phyloP scores from a whole-genome alignment of 352 stramenopile genomes.

The Thalassiosira livingstoniorum region DNA sequence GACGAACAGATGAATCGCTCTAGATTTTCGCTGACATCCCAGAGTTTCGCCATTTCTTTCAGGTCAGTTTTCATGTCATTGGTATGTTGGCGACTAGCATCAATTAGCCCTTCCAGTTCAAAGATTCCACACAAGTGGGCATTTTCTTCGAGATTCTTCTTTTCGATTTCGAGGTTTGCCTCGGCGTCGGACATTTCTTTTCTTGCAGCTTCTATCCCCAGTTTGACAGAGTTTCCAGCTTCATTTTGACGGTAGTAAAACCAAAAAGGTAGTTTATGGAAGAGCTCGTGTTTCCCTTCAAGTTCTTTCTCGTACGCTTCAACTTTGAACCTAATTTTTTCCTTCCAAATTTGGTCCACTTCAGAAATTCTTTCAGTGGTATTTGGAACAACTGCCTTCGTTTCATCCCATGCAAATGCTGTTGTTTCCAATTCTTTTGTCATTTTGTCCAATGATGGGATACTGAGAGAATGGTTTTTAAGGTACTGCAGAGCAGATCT shows the following conservation, averaged over 20 bases:
- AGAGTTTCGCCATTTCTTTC: slow-evolving; percentile 87
- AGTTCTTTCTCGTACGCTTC: slow-evolving; percentile 92
- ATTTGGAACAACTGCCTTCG: slow-evolving; percentile 67
- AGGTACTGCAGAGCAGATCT: slow-evolving; percentile 73
- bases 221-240: slow-evolving; percentile 38
- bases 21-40: slow-evolving; percentile 89
- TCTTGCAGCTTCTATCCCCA: slow-evolving; percentile 63
- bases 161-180: slow-evolving; percentile 87
- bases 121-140: slow-evolving; percentile 92
- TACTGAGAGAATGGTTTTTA: slow-evolving; percentile 60
- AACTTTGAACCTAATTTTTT: slow-evolving; percentile 93
- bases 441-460: slow-evolving; percentile 63
- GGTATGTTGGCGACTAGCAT: slow-evolving; percentile 90
- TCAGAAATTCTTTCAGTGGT: slow-evolving; percentile 78
- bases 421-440: slow-evolving; percentile 79
- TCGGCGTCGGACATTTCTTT: slow-evolving; percentile 71
- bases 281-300: slow-evolving; percentile 70
- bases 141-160: slow-evolving; percentile 91
- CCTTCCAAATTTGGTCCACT: slow-evolving; percentile 77
- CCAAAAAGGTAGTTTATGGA: slow-evolving; percentile 64
- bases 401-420: slow-evolving; percentile 71
- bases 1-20: slow-evolving; percentile 90
- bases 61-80: slow-evolving; percentile 90
- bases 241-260: slow-evolving; percentile 39
- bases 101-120: slow-evolving; percentile 93